Base-by-base conservation (phyloP, 768 basidiomycete species). In the Mycena polygramma region DNA sequence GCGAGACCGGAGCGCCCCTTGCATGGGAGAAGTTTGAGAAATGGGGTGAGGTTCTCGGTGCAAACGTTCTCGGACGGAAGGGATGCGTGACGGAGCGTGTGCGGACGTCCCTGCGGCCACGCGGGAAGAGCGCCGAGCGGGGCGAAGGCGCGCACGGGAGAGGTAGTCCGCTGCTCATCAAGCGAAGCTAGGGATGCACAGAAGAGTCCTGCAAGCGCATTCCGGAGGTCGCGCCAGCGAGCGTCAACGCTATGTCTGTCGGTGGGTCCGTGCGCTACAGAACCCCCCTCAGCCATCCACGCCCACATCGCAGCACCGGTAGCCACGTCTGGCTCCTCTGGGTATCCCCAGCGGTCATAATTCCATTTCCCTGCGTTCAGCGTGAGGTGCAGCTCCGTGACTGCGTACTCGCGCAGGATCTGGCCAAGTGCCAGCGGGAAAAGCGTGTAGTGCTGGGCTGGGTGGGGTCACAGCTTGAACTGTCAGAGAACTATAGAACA, bases 41-140 rank as follows among this genome's bases (percentile, higher is more conserved):
- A 98, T 0, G 98, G 97, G 0, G 97, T 98, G 11, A 99, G 83
- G 76, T 98, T 98, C 78, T 99, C 98, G 7, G 97, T 99, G 77
- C 97, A 99, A n/a, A 98, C 93, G 74, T 91, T 85, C 77, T 97
- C 94, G 4, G 91, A 94, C 9, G 93, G 92, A 22, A 93, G 86
- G 10, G 89, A 88, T 2, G 93, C 94, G 74, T 96, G 92, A 68
- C 91, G 90, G 30, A 95, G 84, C 53, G 85, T 82, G 67, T 93
- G 87, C 17, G 83, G 81, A 13, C 78, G 72, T 36, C 30, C 37
- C 35, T 60, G 46, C 13, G 83, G 79, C 80, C 85, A 84, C 57
- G 81, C 77, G 0, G 89, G 89, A 4, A 91, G 79, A 14, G 83
- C 80, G 36, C 92, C 92, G 73, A 90, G 83, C 15, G 90, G 92